Percentiles rank a stretch among this genome's conserved stretches.
These are phyloP conservation scores for Ustilago cynodontis DNA, from an alignment of 1,284 basidiomycete species.

Conservation along the genomic window DNA sequence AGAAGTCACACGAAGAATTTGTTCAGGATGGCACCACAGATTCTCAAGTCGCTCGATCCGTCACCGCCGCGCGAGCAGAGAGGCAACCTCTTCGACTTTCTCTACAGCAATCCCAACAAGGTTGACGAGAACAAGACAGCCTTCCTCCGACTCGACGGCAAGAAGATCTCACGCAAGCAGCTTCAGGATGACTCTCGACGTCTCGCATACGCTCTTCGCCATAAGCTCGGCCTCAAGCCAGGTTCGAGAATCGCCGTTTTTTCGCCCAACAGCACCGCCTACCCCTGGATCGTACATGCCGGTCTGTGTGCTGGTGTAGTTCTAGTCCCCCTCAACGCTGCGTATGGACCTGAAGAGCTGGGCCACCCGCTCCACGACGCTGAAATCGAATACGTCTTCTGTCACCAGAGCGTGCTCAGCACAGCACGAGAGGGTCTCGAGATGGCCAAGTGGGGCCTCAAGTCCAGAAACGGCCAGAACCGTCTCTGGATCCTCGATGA, in stretches of 20 bases:
- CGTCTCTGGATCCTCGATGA: constrained; percentile 65
- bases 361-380: constrained; percentile 61
- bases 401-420: constrained; percentile 49
- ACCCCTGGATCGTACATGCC: constrained; percentile 56
- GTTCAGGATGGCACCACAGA: constrained; percentile 50
- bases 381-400: constrained; percentile 56
- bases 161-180: constrained; percentile 52
- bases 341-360: constrained; percentile 65
- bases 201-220: constrained; percentile 53
- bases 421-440: constrained; percentile 54
- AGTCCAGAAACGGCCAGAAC: constrained; percentile 46
- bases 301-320: constrained; percentile 56
- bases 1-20: not conserved
- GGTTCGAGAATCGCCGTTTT: constrained; percentile 62
- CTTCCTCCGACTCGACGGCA: constrained; percentile 61
- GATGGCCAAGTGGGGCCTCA: constrained; percentile 35
- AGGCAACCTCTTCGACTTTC: constrained; percentile 57
- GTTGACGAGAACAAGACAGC: constrained; percentile 46
- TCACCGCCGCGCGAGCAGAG: constrained; percentile 34
- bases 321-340: constrained; percentile 61
- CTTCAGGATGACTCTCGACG: constrained; percentile 47
- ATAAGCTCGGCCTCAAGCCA: constrained; percentile 54
- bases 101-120: constrained; percentile 57
- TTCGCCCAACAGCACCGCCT: constrained; percentile 64
- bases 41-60: constrained; percentile 46